These are phyloP conservation scores for Geotrichum cucujoidarum DNA, from an alignment of 1,139 yeast species.

Conservation along the genomic window DNA sequence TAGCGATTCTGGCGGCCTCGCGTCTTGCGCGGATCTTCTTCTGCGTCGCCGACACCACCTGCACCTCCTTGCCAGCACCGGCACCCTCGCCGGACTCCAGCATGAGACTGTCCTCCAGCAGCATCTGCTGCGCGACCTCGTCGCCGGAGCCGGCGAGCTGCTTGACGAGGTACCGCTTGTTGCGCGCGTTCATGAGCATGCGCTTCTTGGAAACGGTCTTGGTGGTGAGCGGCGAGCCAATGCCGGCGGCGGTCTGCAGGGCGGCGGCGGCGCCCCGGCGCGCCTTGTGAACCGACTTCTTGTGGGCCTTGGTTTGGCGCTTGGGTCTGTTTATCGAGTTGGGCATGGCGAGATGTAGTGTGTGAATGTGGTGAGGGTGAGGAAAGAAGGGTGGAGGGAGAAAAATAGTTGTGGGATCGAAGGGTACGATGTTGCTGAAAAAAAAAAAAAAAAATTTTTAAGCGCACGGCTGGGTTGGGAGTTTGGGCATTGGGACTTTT, in stretches of 20 bases:
- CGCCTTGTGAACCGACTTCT: background rate
- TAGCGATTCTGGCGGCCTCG: constrained; percentile 13
- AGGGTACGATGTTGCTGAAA: background rate
- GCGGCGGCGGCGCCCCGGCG: constrained; percentile 1
- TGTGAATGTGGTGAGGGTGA: background rate
- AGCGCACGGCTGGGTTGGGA: background rate
- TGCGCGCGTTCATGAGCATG: constrained; percentile 10
- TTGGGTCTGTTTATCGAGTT: constrained; percentile 17
- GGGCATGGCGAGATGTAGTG: constrained; percentile 10
- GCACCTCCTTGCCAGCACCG: background rate
- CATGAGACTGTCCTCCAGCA: constrained; percentile 11
- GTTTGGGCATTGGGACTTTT: background rate
- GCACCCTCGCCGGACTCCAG: background rate
- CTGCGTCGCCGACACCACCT: constrained; percentile 11
- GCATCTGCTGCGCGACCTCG: background rate
- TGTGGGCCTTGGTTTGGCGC: constrained; percentile 10
- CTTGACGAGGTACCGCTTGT: constrained; percentile 7
- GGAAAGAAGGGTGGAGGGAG: background rate
- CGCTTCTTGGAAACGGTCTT: constrained; percentile 17
- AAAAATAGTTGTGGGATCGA: too few species aligned
- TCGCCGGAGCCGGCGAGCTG: constrained; percentile 1
- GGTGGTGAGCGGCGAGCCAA: constrained; percentile 5
- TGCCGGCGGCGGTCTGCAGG: background rate
- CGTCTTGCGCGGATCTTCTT: constrained; percentile 12
- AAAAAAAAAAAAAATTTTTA: background rate